Evolutionary conservation across 2,329 filamentous ascomycete genomes (phyloP).

Genomic region (Diaporthe batatas): DNA sequence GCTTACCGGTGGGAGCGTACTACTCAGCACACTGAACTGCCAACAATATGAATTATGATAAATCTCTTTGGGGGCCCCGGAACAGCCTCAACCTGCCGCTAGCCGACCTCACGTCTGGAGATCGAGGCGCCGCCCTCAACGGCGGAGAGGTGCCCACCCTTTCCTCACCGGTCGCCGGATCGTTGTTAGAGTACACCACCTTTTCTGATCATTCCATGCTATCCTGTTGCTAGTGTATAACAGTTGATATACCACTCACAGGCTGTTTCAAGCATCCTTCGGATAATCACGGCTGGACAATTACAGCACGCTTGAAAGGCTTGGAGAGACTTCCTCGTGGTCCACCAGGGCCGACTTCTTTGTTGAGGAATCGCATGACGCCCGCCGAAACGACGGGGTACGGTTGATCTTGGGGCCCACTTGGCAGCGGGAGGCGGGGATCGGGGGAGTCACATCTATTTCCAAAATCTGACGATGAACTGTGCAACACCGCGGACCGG

Average conservation of each 20-base stretch:
- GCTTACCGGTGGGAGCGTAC: conserved; percentile 28
- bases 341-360: too few relatives aligned
- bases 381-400: background rate
- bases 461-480: conserved; percentile 2
- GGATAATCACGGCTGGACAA: conserved; percentile 23
- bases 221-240: conserved; percentile 29
- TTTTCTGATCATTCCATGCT: conserved; percentile 15
- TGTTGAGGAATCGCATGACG: background rate
- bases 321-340: background rate
- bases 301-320: background rate
- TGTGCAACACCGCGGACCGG: conserved; percentile 38
- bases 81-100: conserved; percentile 31
- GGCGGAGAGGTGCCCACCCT: conserved; percentile 34
- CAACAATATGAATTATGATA: conserved; percentile 26
- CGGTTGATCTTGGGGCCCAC: conserved; percentile 5
- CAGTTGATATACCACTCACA: conserved; percentile 27
- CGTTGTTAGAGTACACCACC: conserved; percentile 38
- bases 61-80: conserved; percentile 4
- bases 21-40: conserved; percentile 9
- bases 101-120: conserved; percentile 31
- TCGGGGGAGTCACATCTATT: conserved; percentile 6
- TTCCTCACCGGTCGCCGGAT: conserved; percentile 39
- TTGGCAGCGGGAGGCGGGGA: background rate
- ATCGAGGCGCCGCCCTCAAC: conserved; percentile 23
- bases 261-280: conserved; percentile 25